Evolutionary conservation across 352 stramenopile genomes (phyloP), one percentile per base, ranked within the genome.

Genomic region (Globisporangium irregulare): DNA sequence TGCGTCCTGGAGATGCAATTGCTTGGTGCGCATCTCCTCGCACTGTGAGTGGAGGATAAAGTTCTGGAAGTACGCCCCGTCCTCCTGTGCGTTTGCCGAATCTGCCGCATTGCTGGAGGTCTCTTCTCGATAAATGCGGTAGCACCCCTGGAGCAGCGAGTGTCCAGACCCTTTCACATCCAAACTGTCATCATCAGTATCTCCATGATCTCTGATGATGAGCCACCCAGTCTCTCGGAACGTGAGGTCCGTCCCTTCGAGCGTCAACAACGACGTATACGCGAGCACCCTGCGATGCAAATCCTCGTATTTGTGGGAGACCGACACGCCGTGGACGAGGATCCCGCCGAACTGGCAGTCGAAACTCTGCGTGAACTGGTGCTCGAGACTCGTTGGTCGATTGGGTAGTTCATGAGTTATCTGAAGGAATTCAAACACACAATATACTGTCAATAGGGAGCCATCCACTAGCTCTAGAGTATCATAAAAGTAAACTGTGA

Each of bases 31-130:
- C 64, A 69, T 69, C 24, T 36, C 34, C 10, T 68, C 56, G 38
- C 54, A 50, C 43, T 68, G 38, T 4, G 63, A 9, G 4, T 36
- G 29, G 38, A 57, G 38, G 25, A 69, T 36, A 25, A 64, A 63
- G 57, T 69, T 46, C 54, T 64, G 32, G 24, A 69, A 62, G 41
- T 69, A 69, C 5, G 63, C 48, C 18, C 18, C n/a, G 25, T 48
- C n/a, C 7, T 46, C 24, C 2, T 12, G 12, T n/a, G 24, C 12
- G n/a, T 18, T 25, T 14, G 46, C 5, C 14, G 20, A 22, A 24
- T 24, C 46, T 24, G 20, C 12, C 2, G 51, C 12, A 15, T 34
- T n/a, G 4, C 14, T 34, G 10, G 22, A n/a, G 22, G 25, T 38
- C 2, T 32, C 25, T 29, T 34, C 53, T 24, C 24, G 25, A 3